Conservation (phyloP, 495 filamentous ascomycete species). For the Penicillium atrosanguineum region DNA sequence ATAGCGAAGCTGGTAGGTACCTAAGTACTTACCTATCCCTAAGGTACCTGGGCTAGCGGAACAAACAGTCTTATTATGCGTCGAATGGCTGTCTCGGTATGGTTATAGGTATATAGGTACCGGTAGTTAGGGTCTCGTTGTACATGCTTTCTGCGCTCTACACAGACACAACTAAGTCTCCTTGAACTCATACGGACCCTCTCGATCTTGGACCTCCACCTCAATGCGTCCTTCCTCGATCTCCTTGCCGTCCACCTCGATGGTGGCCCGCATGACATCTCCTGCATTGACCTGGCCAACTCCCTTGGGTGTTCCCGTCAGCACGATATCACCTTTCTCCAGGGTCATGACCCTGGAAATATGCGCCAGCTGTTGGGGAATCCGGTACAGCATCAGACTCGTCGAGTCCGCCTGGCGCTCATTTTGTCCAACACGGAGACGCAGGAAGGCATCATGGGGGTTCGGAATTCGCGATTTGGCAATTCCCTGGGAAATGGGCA, state of each 20-base stretch:
- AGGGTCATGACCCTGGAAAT: slow-evolving; percentile 93
- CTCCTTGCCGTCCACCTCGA: slow-evolving; percentile 78
- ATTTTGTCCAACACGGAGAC: slow-evolving; percentile 73
- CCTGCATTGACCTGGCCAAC: slow-evolving; percentile 83
- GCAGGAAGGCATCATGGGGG: slow-evolving; percentile 84
- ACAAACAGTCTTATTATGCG: too few species aligned
- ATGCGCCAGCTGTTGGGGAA: slow-evolving; percentile 83
- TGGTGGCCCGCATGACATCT: slow-evolving; percentile 84
- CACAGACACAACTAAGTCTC: slow-evolving; percentile 34
- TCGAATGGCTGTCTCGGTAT: too few species aligned
- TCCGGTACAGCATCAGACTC: slow-evolving; percentile 84
- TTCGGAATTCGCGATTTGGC: slow-evolving; percentile 73
- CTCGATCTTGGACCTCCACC: slow-evolving; percentile 73
- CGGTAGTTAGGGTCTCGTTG: too few species aligned
- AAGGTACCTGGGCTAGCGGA: too few species aligned
- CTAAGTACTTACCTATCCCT: too few species aligned
- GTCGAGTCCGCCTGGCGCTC: slow-evolving; percentile 80
- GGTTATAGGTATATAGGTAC: too few species aligned
- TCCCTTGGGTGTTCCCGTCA: slow-evolving; percentile 96
- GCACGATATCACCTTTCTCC: slow-evolving; percentile 84
- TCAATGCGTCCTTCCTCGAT: slow-evolving; percentile 83
- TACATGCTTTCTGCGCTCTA: not conserved
- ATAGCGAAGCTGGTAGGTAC: too few species aligned
- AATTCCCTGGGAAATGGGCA: slow-evolving; percentile 78
- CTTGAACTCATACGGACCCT: slow-evolving; percentile 46